These are phyloP conservation scores for Fusarium sp. DNA, from an alignment of 2,329 filamentous ascomycete species.

Conservation along the genomic window DNA sequence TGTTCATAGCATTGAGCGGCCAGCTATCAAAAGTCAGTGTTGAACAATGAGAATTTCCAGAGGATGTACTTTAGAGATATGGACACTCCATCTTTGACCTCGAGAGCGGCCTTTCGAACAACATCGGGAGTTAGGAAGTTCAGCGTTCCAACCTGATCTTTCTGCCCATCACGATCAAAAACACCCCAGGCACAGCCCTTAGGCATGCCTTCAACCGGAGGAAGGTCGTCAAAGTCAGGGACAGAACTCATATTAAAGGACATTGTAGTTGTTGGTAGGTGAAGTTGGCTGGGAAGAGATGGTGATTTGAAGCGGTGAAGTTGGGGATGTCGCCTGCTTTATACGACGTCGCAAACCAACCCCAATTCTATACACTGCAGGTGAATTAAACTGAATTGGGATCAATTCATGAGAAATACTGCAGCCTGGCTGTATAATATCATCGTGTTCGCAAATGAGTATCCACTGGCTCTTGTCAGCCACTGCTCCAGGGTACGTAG, in stretches of 20 bases:
- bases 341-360: neutral
- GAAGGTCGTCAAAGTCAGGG: slow-evolving; percentile 30
- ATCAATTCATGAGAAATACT: neutral
- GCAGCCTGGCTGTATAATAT: neutral
- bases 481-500: neutral
- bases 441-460: slow-evolving; percentile 16
- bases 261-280: neutral
- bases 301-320: neutral
- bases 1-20: slow-evolving; percentile 41
- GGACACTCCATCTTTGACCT: slow-evolving; percentile 56
- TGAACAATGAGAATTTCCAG: fast-evolving
- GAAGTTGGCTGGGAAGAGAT: too few species aligned
- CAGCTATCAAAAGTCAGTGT: slow-evolving; percentile 9
- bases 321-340: neutral
- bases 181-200: slow-evolving; percentile 65
- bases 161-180: slow-evolving; percentile 58
- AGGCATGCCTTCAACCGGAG: slow-evolving; percentile 55
- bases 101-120: slow-evolving; percentile 38
- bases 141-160: slow-evolving; percentile 63
- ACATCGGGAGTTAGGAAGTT: slow-evolving; percentile 64
- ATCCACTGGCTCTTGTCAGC: slow-evolving; percentile 18
- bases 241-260: slow-evolving; percentile 5
- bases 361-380: neutral
- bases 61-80: slow-evolving; percentile 62
- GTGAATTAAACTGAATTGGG: neutral